These are phyloP conservation scores for Thuidium tamariscinum DNA, from an alignment of 225 moss, liverwort and hornwort species.

Conservation along the genomic window DNA sequence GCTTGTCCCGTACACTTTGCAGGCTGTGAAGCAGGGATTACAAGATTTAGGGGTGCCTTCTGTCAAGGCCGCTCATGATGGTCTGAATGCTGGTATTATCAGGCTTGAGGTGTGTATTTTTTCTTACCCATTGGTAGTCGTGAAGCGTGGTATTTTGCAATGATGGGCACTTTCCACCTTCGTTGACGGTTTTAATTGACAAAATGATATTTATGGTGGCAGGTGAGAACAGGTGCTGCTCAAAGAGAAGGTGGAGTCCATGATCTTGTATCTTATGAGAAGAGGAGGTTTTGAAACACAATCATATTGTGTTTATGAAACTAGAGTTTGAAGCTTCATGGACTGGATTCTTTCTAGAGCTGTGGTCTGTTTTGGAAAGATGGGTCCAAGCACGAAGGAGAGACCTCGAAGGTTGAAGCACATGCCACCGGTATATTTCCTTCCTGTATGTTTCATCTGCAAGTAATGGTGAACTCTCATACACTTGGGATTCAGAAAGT, in stretches of 20 bases:
- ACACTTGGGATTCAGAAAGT: not conserved
- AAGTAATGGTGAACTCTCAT: not conserved
- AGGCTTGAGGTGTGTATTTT: constrained; percentile 54
- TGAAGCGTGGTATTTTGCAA: not conserved
- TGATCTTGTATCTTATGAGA: constrained; percentile 69
- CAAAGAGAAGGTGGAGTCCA: constrained; percentile 77
- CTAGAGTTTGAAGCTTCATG: not conserved
- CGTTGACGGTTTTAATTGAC: not conserved
- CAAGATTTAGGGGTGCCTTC: constrained; percentile 59
- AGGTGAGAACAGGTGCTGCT: constrained; percentile 54
- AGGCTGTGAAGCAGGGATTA: constrained; percentile 74
- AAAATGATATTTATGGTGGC: not conserved
- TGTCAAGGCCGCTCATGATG: constrained; percentile 29
- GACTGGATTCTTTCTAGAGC: not conserved
- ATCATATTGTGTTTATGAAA: not conserved
- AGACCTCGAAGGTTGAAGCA: not conserved
- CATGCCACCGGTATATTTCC: not conserved
- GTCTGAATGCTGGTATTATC: constrained; percentile 25
- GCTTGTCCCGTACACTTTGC: constrained; percentile 63
- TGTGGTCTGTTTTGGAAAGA: not conserved
- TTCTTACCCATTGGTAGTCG: not conserved
- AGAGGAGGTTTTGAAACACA: constrained; percentile 40
- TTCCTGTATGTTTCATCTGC: not conserved
- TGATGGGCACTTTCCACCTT: not conserved
- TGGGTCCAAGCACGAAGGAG: not conserved